phyloP scores from a whole-genome alignment of 768 basidiomycete genomes.

The Tulasnella sp. region DNA sequence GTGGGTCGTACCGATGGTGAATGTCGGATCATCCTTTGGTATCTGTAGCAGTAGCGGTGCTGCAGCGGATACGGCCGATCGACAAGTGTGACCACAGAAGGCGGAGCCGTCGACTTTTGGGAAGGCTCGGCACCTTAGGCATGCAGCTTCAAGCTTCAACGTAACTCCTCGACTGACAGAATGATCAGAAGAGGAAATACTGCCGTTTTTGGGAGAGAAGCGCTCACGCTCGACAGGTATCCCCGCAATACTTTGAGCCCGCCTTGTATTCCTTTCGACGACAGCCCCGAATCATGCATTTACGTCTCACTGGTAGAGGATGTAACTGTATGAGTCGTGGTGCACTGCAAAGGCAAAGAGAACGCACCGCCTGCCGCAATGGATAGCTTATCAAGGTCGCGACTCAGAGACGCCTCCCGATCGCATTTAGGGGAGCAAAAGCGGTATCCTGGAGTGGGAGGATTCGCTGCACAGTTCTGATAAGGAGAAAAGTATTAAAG shows the following conservation, averaged over 20 bases:
- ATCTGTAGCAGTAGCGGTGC: not conserved
- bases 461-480: not conserved
- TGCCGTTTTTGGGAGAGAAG: not conserved
- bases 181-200: not conserved
- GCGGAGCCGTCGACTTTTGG: not conserved
- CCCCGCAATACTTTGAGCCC: conserved; percentile 3
- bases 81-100: not conserved
- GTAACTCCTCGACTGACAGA: not conserved
- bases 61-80: not conserved
- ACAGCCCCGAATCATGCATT: not conserved
- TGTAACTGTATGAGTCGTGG: not conserved
- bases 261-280: not conserved
- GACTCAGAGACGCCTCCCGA: not conserved
- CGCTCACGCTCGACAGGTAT: not conserved
- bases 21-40: not conserved
- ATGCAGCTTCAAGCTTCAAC: not conserved
- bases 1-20: not conserved
- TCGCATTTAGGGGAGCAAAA: not conserved
- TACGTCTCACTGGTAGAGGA: not conserved
- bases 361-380: not conserved
- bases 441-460: not conserved
- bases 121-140: not conserved
- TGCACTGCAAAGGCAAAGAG: not conserved
- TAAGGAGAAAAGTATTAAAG: not conserved
- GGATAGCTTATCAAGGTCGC: not conserved